Evolutionary conservation across 129 eudicot species (phyloP), one percentile per base, ranked within the genome.

Genomic region (Escallonia herrerae): DNA sequence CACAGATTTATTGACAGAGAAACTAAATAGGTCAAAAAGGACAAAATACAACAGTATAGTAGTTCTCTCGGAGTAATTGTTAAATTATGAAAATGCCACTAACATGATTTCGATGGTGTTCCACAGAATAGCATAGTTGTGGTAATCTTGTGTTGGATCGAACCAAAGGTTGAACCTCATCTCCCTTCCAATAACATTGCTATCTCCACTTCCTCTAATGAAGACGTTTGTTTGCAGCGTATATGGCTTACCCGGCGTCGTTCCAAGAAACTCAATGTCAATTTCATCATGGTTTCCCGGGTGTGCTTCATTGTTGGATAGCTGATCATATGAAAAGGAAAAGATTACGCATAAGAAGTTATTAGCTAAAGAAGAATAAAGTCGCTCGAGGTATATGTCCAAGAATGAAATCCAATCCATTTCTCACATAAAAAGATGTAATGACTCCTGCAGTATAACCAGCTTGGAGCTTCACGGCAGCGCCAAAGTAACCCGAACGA

Each of bases 381-480:
- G 7, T 40, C 13, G 40, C 43, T 40, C 43, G 51, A 54, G 47
- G 4, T 61, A 22, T 11, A 55, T 11, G 46, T 42, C 7, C 7
- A 57, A 7, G 33, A 43, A 62, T 8, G n/a, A 4, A 38, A 7
- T 7, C n/a, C 7, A 5, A 63, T 44, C 39, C 7, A n/a, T 13
- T 66, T 51, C 87, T 65, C 70, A 90, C 95, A 55, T 90, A 90
- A 70, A 84, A 87, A 45, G 90, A 87, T 5, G 97, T 84, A 53
- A 87, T 84, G 14, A 85, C 86, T 54, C 97, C 97, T 0, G 97
- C 97, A 33, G 97, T 90, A 62, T 90, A 90, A 51, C 97, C 95
- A 6, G 94, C 79, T 5, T 90, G 97, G 67, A 90, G 95, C 78
- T 90, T 90, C n/a, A 90, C 63, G 2, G 82, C 63, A 2, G 97